phyloP scores from a whole-genome alignment of 805 yeast genomes.

The Candida namnaoensis region DNA sequence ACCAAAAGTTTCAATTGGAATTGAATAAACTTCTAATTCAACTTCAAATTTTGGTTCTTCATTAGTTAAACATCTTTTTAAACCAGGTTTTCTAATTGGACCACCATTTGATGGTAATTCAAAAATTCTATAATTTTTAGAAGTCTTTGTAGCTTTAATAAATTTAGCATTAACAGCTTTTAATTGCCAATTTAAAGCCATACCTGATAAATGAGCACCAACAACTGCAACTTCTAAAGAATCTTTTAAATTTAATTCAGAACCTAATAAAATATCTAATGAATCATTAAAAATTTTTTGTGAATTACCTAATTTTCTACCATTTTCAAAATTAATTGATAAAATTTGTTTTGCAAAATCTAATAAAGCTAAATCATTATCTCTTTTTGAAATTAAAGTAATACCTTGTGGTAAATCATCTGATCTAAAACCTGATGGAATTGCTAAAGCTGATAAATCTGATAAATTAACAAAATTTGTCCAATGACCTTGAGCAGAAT shows the following conservation, averaged over 20 bases:
- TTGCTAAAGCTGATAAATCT: constrained; percentile 83
- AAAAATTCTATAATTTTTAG: constrained; percentile 64
- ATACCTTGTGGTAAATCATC: constrained; percentile 92
- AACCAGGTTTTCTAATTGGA: constrained; percentile 84
- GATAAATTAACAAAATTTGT: constrained; percentile 94
- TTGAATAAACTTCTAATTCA: constrained; percentile 73
- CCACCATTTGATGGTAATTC: constrained; percentile 71
- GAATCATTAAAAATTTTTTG: constrained; percentile 9
- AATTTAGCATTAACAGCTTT: constrained; percentile 74
- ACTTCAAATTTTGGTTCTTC: constrained; percentile 44
- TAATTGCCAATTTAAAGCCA: constrained; percentile 91
- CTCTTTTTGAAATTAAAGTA: constrained; percentile 73
- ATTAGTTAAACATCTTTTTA: constrained; percentile 49
- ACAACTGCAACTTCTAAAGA: constrained; percentile 80
- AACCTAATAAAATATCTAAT: constrained; percentile 15
- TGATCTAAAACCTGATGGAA: constrained; percentile 81
- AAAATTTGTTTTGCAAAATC: constrained; percentile 74
- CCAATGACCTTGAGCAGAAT: constrained; percentile 96
- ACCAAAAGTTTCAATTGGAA: constrained; percentile 76
- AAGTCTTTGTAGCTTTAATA: constrained; percentile 56
- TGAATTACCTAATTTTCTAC: constrained; percentile 48
- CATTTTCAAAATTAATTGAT: constrained; percentile 30
- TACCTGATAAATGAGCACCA: constrained; percentile 88
- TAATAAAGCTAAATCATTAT: constrained; percentile 81
- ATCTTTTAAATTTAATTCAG: constrained; percentile 14